Base-by-base conservation (phyloP, 148 eudicot species). In the Persicaria maculosa region DNA sequence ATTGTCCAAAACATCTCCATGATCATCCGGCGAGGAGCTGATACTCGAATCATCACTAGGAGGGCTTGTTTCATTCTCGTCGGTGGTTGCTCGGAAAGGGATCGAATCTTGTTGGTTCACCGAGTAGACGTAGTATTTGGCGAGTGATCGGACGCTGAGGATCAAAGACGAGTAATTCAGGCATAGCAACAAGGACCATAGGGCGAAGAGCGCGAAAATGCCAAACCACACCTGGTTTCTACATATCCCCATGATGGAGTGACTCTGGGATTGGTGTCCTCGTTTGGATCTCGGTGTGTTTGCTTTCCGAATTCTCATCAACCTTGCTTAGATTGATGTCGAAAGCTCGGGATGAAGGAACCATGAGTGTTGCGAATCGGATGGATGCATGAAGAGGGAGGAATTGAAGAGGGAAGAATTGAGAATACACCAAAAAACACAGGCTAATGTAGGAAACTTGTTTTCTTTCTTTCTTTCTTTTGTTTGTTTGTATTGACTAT, bases 131-230 rank as follows among this genome's bases (percentile, higher is more conserved):
- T 84, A 84, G 55, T 64, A 79, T 64, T 47, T 76, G 15, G 86
- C 80, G 53, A 84, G 59, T 0, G 83, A 76, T 6, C 81, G 69
- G 47, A 81, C 82, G 50, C 82, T 81, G 50, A 64, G 50, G 16
- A 84, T 79, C 75, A 84, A 54, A 44, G 86, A 84, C 1, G 84
- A 76, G 59, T 84, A 84, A 77, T 81, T 84, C 1, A 84, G 74
- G 65, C 78, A 81, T 50, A 84, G 74, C 15, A 84, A 76, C 74
- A 84, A 62, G 31, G 82, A 79, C 86, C 86, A 84, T 12, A 84
- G n/a, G 36, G 78, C 48, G 50, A 84, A 81, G 36, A 84, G 72
- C 0, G 79, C 68, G 22, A 84, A n/a, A 65, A 79, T 67, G 31
- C 72, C 55, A 20, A 79, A 59, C 84, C 86, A 81, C 4, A 74